Evolutionary conservation across 2,329 filamentous ascomycete genomes (phyloP).

Genomic region (Coleophoma eucalyptorum): DNA sequence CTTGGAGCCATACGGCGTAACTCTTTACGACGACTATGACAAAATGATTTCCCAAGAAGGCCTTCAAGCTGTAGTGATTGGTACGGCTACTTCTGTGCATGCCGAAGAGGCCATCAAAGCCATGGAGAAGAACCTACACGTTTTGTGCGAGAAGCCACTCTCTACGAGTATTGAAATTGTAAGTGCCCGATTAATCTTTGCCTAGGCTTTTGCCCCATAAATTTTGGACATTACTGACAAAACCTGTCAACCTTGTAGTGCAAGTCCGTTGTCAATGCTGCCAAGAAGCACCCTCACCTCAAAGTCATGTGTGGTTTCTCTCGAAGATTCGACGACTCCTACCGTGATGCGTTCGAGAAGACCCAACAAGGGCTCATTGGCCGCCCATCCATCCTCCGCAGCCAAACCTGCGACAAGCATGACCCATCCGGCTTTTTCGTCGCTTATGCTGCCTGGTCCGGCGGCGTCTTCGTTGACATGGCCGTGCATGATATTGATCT

Average conservation of each 20-base stretch:
- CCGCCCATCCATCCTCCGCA: slow-evolving; percentile 53
- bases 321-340: slow-evolving; percentile 61
- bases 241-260: slow-evolving; percentile 35
- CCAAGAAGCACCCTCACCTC: slow-evolving; percentile 47
- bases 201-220: background rate
- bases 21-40: slow-evolving; percentile 37
- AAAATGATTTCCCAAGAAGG: slow-evolving; percentile 37
- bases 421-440: slow-evolving; percentile 65
- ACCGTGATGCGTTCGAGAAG: slow-evolving; percentile 52
- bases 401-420: slow-evolving; percentile 63
- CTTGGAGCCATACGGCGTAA: slow-evolving; percentile 36
- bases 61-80: slow-evolving; percentile 36
- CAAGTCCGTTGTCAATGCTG: slow-evolving; percentile 53
- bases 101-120: slow-evolving; percentile 51
- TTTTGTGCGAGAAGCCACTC: slow-evolving; percentile 55
- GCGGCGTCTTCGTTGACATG: slow-evolving; percentile 68
- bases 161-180: slow-evolving; percentile 56
- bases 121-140: slow-evolving; percentile 49
- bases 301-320: slow-evolving; percentile 66
- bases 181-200: slow-evolving; percentile 21
- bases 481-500: slow-evolving; percentile 67
- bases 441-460: slow-evolving; percentile 57
- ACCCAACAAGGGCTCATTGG: slow-evolving; percentile 50
- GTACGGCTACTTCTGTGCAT: slow-evolving; percentile 46
- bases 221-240: background rate